These are phyloP conservation scores for Madurella mycetomatis DNA, from an alignment of 2,329 filamentous ascomycete genomes.

Conservation along the genomic window DNA sequence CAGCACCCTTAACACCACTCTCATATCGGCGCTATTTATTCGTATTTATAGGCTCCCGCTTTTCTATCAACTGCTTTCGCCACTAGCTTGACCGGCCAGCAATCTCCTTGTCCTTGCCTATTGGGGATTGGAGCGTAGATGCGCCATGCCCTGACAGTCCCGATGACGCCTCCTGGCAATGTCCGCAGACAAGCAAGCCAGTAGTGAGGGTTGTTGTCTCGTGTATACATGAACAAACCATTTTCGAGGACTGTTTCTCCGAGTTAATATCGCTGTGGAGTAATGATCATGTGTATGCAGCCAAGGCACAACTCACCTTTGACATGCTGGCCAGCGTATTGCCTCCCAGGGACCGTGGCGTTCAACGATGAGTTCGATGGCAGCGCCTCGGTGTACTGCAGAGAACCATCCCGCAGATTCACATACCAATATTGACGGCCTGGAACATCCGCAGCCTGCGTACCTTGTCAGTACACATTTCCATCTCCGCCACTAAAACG, in stretches of 20 bases:
- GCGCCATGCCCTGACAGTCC: not conserved
- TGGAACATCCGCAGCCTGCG: not conserved
- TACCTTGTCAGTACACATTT: not conserved
- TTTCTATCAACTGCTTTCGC: not conserved
- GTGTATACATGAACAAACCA: not conserved
- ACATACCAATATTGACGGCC: not conserved
- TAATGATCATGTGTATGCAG: not conserved
- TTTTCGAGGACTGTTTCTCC: not conserved
- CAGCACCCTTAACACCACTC: not conserved
- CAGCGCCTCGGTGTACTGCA: not conserved
- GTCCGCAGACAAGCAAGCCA: not conserved
- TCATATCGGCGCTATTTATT: not conserved
- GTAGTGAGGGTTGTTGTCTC: not conserved
- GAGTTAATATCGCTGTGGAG: not conserved
- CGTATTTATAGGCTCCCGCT: not conserved
- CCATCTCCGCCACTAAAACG: not conserved
- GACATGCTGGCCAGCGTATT: not conserved
- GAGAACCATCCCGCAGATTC: not conserved
- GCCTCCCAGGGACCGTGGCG: not conserved
- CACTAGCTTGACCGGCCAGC: not conserved
- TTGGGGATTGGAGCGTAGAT: not conserved
- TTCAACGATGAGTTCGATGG: not conserved
- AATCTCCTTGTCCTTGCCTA: not conserved
- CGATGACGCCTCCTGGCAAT: not conserved
- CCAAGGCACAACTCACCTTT: not conserved